Evolutionary conservation across 2,329 filamentous ascomycete species (phyloP).

Genomic region (Pseudopithomyces maydicus): DNA sequence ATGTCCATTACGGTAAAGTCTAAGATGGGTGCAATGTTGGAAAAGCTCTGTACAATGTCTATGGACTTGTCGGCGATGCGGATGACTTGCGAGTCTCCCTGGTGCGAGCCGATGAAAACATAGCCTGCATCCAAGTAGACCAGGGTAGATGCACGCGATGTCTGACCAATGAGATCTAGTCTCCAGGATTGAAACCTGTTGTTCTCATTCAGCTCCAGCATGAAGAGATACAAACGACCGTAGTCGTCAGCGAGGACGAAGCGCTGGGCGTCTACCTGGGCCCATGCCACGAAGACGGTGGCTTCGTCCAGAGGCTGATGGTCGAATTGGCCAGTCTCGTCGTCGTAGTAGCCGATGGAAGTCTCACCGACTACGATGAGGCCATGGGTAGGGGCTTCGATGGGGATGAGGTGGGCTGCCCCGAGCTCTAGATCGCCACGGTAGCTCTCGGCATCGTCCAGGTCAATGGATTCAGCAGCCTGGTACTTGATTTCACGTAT

Average conservation of each 20-base stretch:
- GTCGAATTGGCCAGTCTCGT: conserved; percentile 70
- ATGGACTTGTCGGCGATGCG: conserved; percentile 65
- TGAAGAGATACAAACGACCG: conserved; percentile 82
- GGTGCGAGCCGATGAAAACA: conserved; percentile 88
- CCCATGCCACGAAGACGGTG: conserved; percentile 91
- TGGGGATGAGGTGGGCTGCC: conserved; percentile 65
- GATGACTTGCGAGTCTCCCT: conserved; percentile 88
- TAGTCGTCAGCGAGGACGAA: conserved; percentile 95
- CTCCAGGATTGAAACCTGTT: conserved; percentile 74
- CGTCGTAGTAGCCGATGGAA: conserved; percentile 82
- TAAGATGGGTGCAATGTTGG: conserved; percentile 87
- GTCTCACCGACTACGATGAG: conserved; percentile 62
- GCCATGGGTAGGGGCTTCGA: conserved; percentile 61
- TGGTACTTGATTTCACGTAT: conserved; percentile 61
- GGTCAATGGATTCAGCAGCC: conserved; percentile 56
- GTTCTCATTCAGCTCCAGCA: conserved; percentile 69
- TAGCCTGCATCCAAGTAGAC: conserved; percentile 76
- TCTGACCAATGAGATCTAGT: conserved; percentile 69
- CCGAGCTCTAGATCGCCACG: conserved; percentile 62
- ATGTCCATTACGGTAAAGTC: conserved; percentile 98
- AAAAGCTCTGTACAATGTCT: conserved; percentile 73
- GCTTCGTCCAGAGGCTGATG: conserved; percentile 71
- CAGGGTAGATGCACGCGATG: conserved; percentile 76
- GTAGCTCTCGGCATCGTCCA: conserved; percentile 58
- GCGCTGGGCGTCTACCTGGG: conserved; percentile 76